These are phyloP conservation scores for Diaporthe batatas DNA, from an alignment of 2,329 filamentous ascomycete genomes.

Conservation along the genomic window DNA sequence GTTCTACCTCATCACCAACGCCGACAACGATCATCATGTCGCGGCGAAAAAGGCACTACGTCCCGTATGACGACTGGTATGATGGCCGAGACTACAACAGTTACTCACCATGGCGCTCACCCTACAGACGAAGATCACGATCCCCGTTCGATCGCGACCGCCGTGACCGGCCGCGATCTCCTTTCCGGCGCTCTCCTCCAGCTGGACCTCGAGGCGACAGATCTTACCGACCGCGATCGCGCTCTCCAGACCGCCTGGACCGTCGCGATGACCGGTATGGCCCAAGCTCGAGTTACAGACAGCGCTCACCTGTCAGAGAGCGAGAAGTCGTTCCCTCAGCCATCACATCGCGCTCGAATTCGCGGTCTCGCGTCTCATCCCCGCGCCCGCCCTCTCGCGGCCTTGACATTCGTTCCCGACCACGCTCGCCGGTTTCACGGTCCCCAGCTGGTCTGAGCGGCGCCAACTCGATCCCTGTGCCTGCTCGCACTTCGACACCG, in stretches of 20 bases:
- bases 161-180: slow-evolving; percentile 59
- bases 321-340: slow-evolving; percentile 65
- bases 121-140: slow-evolving; percentile 64
- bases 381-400: slow-evolving; percentile 62
- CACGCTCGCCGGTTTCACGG: slow-evolving; percentile 58
- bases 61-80: background rate
- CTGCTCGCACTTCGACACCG: slow-evolving; percentile 38
- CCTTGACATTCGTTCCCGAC: slow-evolving; percentile 61
- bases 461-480: slow-evolving; percentile 40
- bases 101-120: slow-evolving; percentile 32
- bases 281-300: slow-evolving; percentile 56
- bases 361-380: slow-evolving; percentile 65
- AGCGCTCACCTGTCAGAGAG: slow-evolving; percentile 58
- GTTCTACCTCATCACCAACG: slow-evolving; percentile 1
- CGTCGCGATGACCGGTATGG: slow-evolving; percentile 61
- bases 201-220: slow-evolving; percentile 54
- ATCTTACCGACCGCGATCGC: slow-evolving; percentile 67
- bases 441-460: slow-evolving; percentile 48
- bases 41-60: background rate
- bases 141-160: slow-evolving; percentile 66
- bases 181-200: slow-evolving; percentile 55
- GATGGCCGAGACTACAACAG: background rate
- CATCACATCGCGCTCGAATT: slow-evolving; percentile 59
- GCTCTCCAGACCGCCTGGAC: slow-evolving; percentile 63
- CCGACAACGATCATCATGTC: slow-evolving; percentile 36